Percentiles rank a stretch among this genome's conserved stretches.
Evolutionary conservation across 305 asterid genomes (phyloP).

Genomic region (Salvia sclarea): DNA sequence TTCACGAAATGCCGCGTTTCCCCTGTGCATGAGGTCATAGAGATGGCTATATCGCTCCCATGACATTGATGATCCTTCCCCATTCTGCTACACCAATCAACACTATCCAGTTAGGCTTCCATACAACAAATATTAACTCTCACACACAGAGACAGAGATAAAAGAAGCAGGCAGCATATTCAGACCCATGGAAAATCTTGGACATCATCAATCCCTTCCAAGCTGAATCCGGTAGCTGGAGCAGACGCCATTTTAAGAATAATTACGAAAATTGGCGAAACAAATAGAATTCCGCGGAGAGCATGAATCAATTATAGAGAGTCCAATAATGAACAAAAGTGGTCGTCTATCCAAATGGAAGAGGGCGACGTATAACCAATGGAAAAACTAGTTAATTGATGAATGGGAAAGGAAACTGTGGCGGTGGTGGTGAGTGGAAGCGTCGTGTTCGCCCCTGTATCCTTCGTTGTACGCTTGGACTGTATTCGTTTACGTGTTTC

Average conservation of each 20-base stretch:
- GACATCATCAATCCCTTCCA: slow-evolving; percentile 73
- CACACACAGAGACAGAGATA: background rate
- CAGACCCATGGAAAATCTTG: slow-evolving; percentile 70
- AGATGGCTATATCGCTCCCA: slow-evolving; percentile 63
- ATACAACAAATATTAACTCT: background rate
- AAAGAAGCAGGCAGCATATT: background rate
- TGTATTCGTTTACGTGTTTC: slow-evolving; percentile 76
- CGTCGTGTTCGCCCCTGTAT: slow-evolving; percentile 60
- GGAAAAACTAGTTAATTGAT: slow-evolving; percentile 12
- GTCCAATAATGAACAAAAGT: background rate
- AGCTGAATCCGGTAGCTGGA: slow-evolving; percentile 42
- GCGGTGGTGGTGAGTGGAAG: slow-evolving; percentile 21
- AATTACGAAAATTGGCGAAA: background rate
- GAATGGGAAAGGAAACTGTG: slow-evolving; percentile 29
- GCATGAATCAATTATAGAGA: slow-evolving; percentile 3
- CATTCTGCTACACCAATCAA: slow-evolving; percentile 47
- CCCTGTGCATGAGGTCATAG: slow-evolving; percentile 57
- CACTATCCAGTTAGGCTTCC: slow-evolving; percentile 25
- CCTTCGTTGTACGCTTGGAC: slow-evolving; percentile 77
- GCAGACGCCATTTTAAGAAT: slow-evolving; percentile 44
- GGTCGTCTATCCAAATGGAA: background rate
- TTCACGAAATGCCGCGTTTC: slow-evolving; percentile 72
- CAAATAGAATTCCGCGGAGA: background rate
- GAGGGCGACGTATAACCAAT: slow-evolving; percentile 8
- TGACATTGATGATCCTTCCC: slow-evolving; percentile 60